Conservation (phyloP, 2,329 filamentous ascomycete species). For the Sclerotinia subarctica region DNA sequence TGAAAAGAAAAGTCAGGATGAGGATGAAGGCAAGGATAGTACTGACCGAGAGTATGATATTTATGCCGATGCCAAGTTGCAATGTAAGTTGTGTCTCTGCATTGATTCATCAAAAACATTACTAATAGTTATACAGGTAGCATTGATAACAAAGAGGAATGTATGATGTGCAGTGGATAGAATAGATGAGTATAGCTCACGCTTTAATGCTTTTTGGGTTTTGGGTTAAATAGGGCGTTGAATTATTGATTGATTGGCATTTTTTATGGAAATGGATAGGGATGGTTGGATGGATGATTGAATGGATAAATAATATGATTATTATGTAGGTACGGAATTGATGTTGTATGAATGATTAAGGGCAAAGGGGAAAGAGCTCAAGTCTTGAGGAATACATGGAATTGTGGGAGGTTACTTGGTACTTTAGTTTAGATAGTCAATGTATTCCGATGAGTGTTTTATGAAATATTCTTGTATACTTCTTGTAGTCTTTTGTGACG, state of each 20-base stretch:
- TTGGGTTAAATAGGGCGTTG: neutral
- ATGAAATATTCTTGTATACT: neutral
- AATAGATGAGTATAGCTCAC: constrained; percentile 18
- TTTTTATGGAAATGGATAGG: neutral
- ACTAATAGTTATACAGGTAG: constrained; percentile 57
- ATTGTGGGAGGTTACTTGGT: neutral
- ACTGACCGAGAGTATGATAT: constrained; percentile 84
- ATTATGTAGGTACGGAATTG: neutral
- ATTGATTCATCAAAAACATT: constrained; percentile 25
- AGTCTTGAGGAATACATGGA: neutral
- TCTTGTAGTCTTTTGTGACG: neutral
- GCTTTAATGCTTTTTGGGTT: constrained; percentile 10
- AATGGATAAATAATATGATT: constrained; percentile 6
- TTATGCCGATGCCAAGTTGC: constrained; percentile 86
- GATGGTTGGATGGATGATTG: neutral
- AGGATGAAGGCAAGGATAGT: constrained; percentile 68
- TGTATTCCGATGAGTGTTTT: neutral
- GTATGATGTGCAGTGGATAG: constrained; percentile 95
- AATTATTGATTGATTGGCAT: neutral
- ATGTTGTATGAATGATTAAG: constrained; percentile 12
- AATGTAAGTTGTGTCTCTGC: constrained; percentile 58
- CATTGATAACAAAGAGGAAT: constrained; percentile 94
- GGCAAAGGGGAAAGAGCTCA: neutral
- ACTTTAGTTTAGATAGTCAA: neutral
- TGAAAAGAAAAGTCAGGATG: constrained; percentile 59